A percentile compares a stretch with the other conserved stretches of the same genome.
phyloP scores from a whole-genome alignment of 495 filamentous ascomycete genomes.

The Aspergillus baeticus region DNA sequence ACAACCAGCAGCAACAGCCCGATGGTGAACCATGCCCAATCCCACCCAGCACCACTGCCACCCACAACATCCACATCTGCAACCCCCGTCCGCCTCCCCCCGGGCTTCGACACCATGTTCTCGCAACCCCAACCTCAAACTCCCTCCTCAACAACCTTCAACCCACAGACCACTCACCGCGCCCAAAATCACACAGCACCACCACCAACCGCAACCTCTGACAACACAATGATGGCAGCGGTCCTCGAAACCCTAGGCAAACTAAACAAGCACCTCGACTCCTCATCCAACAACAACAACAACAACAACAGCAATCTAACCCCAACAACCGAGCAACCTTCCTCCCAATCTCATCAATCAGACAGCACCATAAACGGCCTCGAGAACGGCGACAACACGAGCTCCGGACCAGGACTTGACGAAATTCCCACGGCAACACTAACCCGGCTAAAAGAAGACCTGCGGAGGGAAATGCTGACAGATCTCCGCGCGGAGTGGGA shows the following conservation, averaged over 20 bases:
- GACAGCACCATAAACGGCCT: not conserved
- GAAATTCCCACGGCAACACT: not conserved
- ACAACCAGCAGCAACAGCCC: constrained; percentile 6
- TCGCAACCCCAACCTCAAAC: constrained; percentile 12
- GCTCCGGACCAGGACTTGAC: not conserved
- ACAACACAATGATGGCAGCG: constrained; percentile 30
- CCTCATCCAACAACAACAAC: not conserved
- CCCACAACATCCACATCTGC: constrained; percentile 4
- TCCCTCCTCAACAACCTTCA: constrained; percentile 6
- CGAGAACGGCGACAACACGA: not conserved
- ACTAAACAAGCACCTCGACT: constrained; percentile 40
- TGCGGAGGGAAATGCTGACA: constrained; percentile 33
- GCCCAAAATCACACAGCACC: not conserved
- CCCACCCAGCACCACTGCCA: constrained; percentile 4
- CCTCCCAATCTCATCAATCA: not conserved
- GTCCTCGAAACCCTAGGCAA: constrained; percentile 38
- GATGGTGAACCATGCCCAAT: not conserved
- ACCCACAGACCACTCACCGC: not conserved
- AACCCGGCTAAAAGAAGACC: constrained; percentile 33
- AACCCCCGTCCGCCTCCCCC: constrained; percentile 30
- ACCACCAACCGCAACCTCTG: not conserved
- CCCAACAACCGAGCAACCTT: not conserved
- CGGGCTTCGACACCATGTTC: constrained; percentile 42
- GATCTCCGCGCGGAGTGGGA: constrained; percentile 34
- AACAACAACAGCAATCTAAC: not conserved